phyloP scores from a whole-genome alignment of 2,329 filamentous ascomycete genomes.

The Periconia sp. region DNA sequence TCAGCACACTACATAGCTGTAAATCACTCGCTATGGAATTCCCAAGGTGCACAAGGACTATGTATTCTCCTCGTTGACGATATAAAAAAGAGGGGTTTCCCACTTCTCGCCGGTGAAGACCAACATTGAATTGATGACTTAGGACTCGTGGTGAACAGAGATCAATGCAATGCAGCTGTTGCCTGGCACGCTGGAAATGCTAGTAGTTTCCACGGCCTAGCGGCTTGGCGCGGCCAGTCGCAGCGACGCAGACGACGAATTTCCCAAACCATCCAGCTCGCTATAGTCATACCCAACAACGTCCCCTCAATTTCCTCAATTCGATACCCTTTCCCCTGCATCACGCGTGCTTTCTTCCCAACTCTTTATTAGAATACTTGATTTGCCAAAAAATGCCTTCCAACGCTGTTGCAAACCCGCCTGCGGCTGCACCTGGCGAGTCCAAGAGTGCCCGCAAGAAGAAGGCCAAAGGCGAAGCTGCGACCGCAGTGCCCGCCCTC shows the following conservation, averaged over 20 bases:
- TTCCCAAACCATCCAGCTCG: slow-evolving; percentile 8
- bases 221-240: not conserved
- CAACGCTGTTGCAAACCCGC: slow-evolving; percentile 64
- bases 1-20: no score
- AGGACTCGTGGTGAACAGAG: not conserved
- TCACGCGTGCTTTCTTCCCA: slow-evolving; percentile 6
- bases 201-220: slow-evolving; percentile 8
- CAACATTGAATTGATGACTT: no score
- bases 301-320: slow-evolving; percentile 1
- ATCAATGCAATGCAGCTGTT: not conserved
- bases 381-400: slow-evolving; percentile 45
- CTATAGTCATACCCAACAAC: slow-evolving; percentile 1
- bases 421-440: slow-evolving; percentile 59
- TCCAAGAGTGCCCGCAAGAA: slow-evolving; percentile 58
- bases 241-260: slow-evolving; percentile 9
- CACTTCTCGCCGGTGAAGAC: no score
- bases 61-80: no score
- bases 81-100: no score
- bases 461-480: slow-evolving; percentile 49
- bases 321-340: slow-evolving; percentile 1
- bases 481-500: slow-evolving; percentile 47
- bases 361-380: not conserved
- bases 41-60: no score
- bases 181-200: slow-evolving; percentile 2
- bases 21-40: no score